Percentiles rank a stretch among this genome's conserved stretches.
Evolutionary conservation across 2,329 filamentous ascomycete species (phyloP).

Genomic region (Teratosphaeria destructans): DNA sequence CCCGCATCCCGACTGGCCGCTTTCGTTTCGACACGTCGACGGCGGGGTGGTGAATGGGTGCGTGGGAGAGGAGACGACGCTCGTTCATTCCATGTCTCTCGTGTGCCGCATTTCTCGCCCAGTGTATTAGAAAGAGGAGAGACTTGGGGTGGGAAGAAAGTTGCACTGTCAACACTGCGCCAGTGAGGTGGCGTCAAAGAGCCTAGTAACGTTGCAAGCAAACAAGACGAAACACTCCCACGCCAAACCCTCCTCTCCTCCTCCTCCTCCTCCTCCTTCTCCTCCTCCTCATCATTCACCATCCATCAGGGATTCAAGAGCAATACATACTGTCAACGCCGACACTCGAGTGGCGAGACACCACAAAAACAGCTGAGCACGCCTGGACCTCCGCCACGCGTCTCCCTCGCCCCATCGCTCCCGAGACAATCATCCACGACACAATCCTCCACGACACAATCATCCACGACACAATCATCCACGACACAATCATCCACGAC

Average conservation of each 20-base stretch:
- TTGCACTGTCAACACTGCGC: not conserved
- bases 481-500: no score
- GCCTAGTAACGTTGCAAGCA: not conserved
- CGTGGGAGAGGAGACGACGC: not conserved
- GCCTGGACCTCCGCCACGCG: not conserved
- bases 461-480: no score
- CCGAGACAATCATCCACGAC: not conserved
- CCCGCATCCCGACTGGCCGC: not conserved
- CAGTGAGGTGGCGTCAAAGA: not conserved
- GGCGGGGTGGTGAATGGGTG: not conserved
- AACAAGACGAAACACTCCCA: not conserved
- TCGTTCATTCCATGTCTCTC: not conserved
- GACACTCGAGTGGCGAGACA: no score
- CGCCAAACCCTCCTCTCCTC: no score
- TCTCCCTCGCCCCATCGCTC: not conserved
- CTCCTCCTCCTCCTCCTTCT: no score
- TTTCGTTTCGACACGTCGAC: not conserved
- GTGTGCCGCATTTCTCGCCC: not conserved
- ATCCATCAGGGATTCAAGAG: not conserved
- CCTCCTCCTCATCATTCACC: no score
- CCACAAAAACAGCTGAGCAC: not conserved
- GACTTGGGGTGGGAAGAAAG: not conserved
- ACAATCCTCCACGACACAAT: no score
- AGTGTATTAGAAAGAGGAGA: not conserved
- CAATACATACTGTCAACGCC: no score